Percentiles rank a stretch among this genome's conserved stretches.
Conservation (phyloP, 768 basidiomycete genomes). For the Mycena vulgaris region DNA sequence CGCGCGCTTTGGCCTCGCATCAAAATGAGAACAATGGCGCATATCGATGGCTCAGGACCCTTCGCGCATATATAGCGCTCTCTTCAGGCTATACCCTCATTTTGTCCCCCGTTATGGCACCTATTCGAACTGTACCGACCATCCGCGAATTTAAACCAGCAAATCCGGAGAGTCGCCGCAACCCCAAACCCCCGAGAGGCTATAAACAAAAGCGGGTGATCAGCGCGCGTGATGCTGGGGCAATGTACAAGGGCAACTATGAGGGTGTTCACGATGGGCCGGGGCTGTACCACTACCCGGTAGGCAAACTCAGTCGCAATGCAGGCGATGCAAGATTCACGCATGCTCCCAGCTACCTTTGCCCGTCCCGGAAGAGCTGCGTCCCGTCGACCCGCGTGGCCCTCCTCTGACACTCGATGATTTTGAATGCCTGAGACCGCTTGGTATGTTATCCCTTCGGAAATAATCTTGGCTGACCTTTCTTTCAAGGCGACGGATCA, state of each 20-base stretch:
- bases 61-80: background rate
- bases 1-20: background rate
- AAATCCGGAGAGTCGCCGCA: background rate
- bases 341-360: constrained; percentile 25
- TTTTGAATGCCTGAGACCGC: constrained; percentile 57
- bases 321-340: background rate
- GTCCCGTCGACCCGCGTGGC: constrained; percentile 55
- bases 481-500: constrained; percentile 55
- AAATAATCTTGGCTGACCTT: background rate
- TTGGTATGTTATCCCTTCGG: constrained; percentile 49
- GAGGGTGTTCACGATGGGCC: constrained; percentile 6
- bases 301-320: constrained; percentile 3
- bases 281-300: constrained; percentile 4
- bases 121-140: constrained; percentile 8
- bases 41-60: constrained; percentile 3
- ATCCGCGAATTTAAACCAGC: background rate
- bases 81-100: background rate
- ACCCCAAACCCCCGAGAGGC: constrained; percentile 2
- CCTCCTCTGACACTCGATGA: constrained; percentile 54
- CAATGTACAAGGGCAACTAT: background rate
- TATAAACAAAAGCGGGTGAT: constrained; percentile 14
- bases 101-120: constrained; percentile 18
- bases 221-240: background rate
- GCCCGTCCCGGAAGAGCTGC: constrained; percentile 18
- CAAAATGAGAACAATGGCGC: background rate